Conservation (phyloP, 2,329 filamentous ascomycete genomes). For the Trichophyton rubrum region DNA sequence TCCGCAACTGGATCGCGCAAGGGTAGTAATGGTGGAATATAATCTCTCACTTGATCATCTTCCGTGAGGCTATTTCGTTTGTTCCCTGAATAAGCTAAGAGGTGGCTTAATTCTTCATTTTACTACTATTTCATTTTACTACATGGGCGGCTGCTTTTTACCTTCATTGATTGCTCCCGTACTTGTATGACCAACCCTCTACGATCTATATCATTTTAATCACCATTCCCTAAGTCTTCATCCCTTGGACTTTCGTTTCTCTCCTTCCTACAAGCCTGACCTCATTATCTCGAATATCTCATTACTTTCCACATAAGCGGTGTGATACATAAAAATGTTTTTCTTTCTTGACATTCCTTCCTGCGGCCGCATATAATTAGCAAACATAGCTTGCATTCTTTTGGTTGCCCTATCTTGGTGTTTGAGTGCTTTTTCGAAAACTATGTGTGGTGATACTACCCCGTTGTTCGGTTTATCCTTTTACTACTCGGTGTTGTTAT, state of each 20-base stretch:
- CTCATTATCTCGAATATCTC: not conserved
- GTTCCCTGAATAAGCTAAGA: slow-evolving; percentile 2
- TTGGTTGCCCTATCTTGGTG: not conserved
- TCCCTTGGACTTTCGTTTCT: not conserved
- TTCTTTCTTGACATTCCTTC: not conserved
- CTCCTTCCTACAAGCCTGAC: not conserved
- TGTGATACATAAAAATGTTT: not conserved
- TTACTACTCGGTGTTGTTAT: not conserved
- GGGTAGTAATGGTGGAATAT: slow-evolving; percentile 6
- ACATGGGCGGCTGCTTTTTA: slow-evolving; percentile 3
- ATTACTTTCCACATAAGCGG: not conserved
- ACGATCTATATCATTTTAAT: slow-evolving; percentile 2
- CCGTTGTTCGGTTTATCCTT: not conserved
- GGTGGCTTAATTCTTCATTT: not conserved
- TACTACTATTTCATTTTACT: not conserved
- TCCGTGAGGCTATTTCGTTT: not conserved
- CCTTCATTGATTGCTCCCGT: not conserved
- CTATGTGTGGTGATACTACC: not conserved
- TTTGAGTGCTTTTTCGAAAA: not conserved
- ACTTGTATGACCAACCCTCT: slow-evolving; percentile 4
- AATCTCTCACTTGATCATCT: not conserved
- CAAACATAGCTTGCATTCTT: not conserved
- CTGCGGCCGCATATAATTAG: not conserved
- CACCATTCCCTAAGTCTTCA: not conserved
- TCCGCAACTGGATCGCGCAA: slow-evolving; percentile 3